phyloP scores from a whole-genome alignment of 2,329 filamentous ascomycete genomes.

The Fusarium sp. region DNA sequence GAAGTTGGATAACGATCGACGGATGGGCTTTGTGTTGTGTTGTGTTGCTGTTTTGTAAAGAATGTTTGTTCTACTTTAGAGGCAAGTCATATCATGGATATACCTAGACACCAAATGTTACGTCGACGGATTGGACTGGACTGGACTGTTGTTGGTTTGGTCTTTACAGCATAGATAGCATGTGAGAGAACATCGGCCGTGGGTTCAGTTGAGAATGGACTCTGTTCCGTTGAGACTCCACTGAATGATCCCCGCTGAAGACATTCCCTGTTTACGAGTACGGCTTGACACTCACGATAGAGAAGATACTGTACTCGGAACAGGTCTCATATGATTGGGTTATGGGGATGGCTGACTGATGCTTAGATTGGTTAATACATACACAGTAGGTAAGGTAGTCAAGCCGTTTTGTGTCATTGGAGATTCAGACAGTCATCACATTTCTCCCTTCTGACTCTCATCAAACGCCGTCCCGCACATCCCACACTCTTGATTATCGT shows the following conservation, averaged over 20 bases:
- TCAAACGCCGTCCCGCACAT: constrained; percentile 26
- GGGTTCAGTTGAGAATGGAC: constrained; percentile 1
- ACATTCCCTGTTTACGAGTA: constrained; percentile 24
- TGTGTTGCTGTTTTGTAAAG: neutral
- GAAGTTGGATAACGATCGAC: constrained; percentile 32
- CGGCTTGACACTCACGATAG: neutral
- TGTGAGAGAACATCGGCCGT: constrained; percentile 15
- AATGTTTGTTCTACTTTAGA: neutral
- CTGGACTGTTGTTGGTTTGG: constrained; percentile 18
- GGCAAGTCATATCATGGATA: constrained; percentile 8
- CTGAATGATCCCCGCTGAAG: constrained; percentile 17
- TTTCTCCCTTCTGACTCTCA: constrained; percentile 10
- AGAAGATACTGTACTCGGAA: neutral
- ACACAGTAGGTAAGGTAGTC: too few relatives aligned
- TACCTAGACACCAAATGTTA: neutral
- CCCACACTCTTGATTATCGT: constrained; percentile 17
- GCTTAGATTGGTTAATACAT: neutral
- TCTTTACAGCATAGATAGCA: neutral
- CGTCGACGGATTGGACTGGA: neutral
- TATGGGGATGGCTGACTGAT: neutral
- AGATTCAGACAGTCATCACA: neutral
- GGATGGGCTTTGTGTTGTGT: neutral
- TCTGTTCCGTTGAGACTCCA: neutral
- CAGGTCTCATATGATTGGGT: neutral
- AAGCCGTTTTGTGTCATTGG: constrained; percentile 7